Percentiles rank a stretch among this genome's conserved stretches.
phyloP scores from a whole-genome alignment of 75 land plant genomes.

The Pinus albicaulis region DNA sequence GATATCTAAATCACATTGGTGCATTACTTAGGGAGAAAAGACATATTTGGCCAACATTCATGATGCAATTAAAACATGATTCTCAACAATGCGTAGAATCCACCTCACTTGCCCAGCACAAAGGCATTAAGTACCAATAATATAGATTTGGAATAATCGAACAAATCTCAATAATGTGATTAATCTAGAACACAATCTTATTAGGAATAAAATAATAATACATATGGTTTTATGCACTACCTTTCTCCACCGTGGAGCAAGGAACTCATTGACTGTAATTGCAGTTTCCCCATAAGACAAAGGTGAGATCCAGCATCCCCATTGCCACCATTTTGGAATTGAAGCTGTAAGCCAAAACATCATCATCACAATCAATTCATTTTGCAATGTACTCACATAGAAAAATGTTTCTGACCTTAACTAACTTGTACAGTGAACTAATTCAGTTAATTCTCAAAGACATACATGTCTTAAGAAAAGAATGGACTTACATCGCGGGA shows the following conservation, averaged over 20 bases:
- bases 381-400: not conserved
- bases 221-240: constrained; percentile 6
- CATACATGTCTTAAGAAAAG: not conserved
- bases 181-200: no score
- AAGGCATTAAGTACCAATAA: no score
- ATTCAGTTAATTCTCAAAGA: not conserved
- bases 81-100: no score
- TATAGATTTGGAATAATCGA: no score
- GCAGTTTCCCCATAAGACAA: constrained; percentile 55
- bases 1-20: no score
- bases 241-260: constrained; percentile 54
- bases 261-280: constrained; percentile 60
- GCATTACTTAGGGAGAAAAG: no score
- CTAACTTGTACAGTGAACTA: not conserved
- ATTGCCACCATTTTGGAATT: constrained; percentile 57
- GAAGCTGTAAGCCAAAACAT: constrained; percentile 29
- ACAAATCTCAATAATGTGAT: no score
- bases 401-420: constrained; percentile 7
- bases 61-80: no score
- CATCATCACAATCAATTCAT: not conserved
- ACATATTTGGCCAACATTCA: no score
- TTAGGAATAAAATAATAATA: not conserved
- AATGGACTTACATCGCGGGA: constrained; percentile 34
- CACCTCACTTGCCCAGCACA: no score
- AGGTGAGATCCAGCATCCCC: constrained; percentile 78